Evolutionary conservation across 441 rosid species (phyloP).

Genomic region (Corymbia calophylla): DNA sequence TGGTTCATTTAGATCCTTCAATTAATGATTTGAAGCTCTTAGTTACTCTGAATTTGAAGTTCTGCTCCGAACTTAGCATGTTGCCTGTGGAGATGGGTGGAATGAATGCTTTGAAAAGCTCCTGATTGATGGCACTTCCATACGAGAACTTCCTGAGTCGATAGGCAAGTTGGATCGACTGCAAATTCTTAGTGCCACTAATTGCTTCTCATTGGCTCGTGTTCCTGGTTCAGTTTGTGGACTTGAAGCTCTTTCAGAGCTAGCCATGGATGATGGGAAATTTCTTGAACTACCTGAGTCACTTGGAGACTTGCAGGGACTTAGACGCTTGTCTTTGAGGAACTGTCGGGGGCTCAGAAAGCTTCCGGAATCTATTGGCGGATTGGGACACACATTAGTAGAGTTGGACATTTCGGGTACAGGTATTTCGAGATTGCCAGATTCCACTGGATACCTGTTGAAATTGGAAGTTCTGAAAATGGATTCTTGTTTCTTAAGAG

Average conservation of each 20-base stretch:
- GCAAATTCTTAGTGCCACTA: background rate
- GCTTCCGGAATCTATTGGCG: background rate
- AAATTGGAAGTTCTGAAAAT: background rate
- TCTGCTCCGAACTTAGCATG: no score
- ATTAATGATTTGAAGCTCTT: no score
- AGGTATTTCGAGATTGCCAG: background rate
- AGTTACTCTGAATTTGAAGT: no score
- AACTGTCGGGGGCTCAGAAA: background rate
- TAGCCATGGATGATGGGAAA: background rate
- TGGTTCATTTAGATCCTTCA: no score
- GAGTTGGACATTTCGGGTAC: background rate
- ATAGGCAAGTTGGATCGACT: background rate
- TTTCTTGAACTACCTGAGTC: background rate
- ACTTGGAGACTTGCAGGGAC: background rate
- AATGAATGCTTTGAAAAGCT: background rate
- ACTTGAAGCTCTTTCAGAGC: background rate
- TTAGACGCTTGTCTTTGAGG: background rate
- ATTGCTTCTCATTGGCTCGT: background rate
- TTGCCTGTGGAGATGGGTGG: no score
- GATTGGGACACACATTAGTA: background rate
- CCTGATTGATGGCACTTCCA: background rate
- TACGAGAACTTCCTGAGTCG: background rate
- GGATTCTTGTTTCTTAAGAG: background rate
- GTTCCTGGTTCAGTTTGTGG: background rate
- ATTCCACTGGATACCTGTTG: rapidly evolving